These are phyloP conservation scores for Lonicera japonica DNA, from an alignment of 129 eudicot species.

Conservation along the genomic window DNA sequence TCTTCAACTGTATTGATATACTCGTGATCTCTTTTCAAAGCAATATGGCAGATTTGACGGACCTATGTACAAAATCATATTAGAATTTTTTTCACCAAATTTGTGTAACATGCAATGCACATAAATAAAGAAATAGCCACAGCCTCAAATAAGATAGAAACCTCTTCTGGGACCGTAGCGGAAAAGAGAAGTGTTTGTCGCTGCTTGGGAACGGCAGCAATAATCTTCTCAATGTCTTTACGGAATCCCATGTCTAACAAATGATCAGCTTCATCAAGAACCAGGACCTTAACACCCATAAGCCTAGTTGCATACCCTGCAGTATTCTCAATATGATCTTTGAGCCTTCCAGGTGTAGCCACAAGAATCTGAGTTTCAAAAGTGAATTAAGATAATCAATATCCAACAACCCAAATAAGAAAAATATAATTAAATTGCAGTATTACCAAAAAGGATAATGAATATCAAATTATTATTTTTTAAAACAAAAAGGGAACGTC, in stretches of 20 bases:
- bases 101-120: too few species aligned
- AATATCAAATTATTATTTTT: too few species aligned
- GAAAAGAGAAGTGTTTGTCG: constrained; percentile 94
- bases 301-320: constrained; percentile 86
- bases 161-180: constrained; percentile 93
- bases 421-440: too few species aligned
- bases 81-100: constrained; percentile 1
- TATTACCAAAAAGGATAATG: too few species aligned
- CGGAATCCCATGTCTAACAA: constrained; percentile 98
- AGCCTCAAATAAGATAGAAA: constrained; percentile 26
- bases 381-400: neutral
- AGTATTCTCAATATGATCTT: constrained; percentile 93
- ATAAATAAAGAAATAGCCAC: neutral
- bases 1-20: constrained; percentile 75
- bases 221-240: constrained; percentile 82
- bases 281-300: constrained; percentile 84
- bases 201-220: constrained; percentile 87
- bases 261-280: constrained; percentile 99
- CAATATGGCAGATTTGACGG: constrained; percentile 89
- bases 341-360: constrained; percentile 98
- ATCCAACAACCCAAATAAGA: too few species aligned
- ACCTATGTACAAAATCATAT: constrained; percentile 39
- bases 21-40: constrained; percentile 91
- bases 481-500: too few species aligned
- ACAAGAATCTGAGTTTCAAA: constrained; percentile 64